Evolutionary conservation across 2,329 filamentous ascomycete genomes (phyloP), one percentile per base, ranked within the genome.

Genomic region (Tricladium varicosporioides): DNA sequence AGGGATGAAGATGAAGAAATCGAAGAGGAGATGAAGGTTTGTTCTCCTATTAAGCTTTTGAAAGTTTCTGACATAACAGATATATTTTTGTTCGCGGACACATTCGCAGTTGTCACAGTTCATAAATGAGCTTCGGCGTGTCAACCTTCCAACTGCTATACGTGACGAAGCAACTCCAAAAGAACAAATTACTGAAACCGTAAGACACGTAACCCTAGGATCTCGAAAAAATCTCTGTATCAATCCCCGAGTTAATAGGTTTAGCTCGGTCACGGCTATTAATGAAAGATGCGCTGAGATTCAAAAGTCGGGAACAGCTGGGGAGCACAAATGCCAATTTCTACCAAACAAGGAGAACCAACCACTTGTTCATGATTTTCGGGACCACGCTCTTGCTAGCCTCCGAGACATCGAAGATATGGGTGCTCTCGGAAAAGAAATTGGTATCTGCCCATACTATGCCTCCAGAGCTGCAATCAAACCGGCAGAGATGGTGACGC

Each of bases 351-450:
- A 91, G 55, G 89, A 94, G 1, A 87, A 89, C 16, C 77, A 91
- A 51, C 75, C 80, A 4, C 76, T 89, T 22, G 84, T 91, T 0
- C 84, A 92, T 54, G 84, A 90, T 50, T 97, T 99, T 64, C 86
- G 92, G 15, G 93, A 97, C 68, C 85, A 89, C 63, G 83, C 89
- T 1, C 76, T 97, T 36, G 92, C 94, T 0, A 91, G 84, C 0
- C 82, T 99, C 7, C 88, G 90, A 2, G 94, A 99, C 67, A 97
- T 99, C 54, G 94, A 99, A 71, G 94, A 99, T 66, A 78, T 97
- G 42, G 87, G 87, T 16, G 77, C 78, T 13, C 76, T 97, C 1
- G 94, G 94, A 3, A 89, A 87, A 66, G 83, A 86, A 50, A 78
- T 97, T 32, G 84, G 86, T 0, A 82, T 97, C 5, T 99, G 94